Evolutionary conservation across 179 eudicot species (phyloP).

Genomic region (Vitellaria paradoxa): DNA sequence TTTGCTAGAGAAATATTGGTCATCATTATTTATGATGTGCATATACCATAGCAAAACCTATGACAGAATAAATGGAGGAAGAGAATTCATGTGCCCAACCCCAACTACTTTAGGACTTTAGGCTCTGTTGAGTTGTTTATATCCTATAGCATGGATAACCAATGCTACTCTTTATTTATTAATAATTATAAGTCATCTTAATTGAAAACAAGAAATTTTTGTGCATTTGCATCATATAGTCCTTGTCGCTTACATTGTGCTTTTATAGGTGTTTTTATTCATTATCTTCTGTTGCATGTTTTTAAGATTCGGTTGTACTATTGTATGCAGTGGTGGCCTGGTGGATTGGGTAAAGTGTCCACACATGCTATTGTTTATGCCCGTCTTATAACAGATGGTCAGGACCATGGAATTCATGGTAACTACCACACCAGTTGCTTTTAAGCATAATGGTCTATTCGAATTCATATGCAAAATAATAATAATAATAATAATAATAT

Average conservation of each 20-base stretch:
- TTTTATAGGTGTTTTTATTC: background rate
- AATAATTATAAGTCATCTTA: background rate
- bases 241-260: background rate
- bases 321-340: constrained; percentile 96
- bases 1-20: background rate
- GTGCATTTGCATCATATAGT: background rate
- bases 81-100: too few species aligned
- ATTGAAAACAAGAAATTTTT: background rate
- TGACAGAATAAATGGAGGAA: too few species aligned
- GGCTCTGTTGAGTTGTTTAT: too few species aligned
- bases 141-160: background rate
- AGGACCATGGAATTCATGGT: constrained; percentile 92
- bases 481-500: background rate
- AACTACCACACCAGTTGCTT: constrained; percentile 13
- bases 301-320: background rate
- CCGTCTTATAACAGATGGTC: constrained; percentile 67
- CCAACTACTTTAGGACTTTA: too few species aligned
- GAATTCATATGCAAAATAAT: background rate
- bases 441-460: background rate
- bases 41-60: background rate
- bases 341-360: constrained; percentile 90
- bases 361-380: constrained; percentile 92
- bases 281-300: background rate
- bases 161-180: background rate
- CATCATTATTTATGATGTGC: background rate